phyloP scores from a whole-genome alignment of 306 rosid genomes.

The Dryas alaskensis region DNA sequence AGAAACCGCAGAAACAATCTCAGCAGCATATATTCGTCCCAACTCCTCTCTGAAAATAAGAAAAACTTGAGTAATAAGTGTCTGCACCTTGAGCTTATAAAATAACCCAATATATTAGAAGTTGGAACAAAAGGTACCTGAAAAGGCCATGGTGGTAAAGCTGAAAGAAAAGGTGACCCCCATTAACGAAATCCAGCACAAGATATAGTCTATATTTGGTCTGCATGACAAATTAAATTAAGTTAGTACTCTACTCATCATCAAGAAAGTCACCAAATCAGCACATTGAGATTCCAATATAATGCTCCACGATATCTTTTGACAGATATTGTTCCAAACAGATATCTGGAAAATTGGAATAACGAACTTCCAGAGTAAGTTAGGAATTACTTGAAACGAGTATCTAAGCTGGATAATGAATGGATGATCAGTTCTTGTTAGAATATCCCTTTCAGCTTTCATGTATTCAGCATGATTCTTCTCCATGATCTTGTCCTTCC shows the following conservation, averaged over 20 bases:
- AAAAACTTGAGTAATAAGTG: conserved; percentile 5
- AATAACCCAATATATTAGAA: neutral
- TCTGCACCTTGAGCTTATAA: conserved; percentile 15
- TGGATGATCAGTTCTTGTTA: conserved; percentile 84
- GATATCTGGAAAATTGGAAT: neutral
- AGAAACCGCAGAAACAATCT: conserved; percentile 88
- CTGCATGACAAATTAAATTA: conserved; percentile 39
- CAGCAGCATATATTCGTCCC: conserved; percentile 87
- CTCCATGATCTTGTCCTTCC: conserved; percentile 95
- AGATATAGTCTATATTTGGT: conserved; percentile 90
- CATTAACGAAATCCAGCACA: conserved; percentile 92
- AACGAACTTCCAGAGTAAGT: conserved; percentile 9
- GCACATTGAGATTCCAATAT: neutral
- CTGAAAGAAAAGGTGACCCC: conserved; percentile 98
- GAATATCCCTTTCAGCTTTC: conserved; percentile 95
- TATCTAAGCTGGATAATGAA: conserved; percentile 88
- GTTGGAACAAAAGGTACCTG: conserved; percentile 46
- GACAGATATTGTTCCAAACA: neutral
- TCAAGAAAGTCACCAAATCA: conserved; percentile 6
- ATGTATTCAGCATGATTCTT: conserved; percentile 93
- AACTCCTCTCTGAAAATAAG: conserved; percentile 75
- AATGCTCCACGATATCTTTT: neutral
- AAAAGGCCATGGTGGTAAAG: conserved; percentile 94
- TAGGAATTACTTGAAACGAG: conserved; percentile 75
- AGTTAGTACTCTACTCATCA: conserved; percentile 5